Conservation (phyloP, 2,329 filamentous ascomycete species). For the Penicillium concentricum region DNA sequence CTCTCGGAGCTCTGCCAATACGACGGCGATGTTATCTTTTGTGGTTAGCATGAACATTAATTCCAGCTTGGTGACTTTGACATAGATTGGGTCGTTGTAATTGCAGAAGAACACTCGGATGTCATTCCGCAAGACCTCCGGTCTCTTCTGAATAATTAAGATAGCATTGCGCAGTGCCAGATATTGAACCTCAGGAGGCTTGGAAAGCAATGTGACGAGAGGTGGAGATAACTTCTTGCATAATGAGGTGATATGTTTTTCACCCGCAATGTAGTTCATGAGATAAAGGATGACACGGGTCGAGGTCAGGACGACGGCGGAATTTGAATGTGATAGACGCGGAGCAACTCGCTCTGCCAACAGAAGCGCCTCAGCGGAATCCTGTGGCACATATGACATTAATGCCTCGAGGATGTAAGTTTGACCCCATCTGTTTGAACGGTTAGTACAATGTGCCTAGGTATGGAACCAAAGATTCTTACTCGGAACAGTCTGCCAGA, state of each 20-base stretch:
- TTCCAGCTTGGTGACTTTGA: conserved; percentile 98
- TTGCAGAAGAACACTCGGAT: conserved; percentile 99
- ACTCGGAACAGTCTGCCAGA: conserved; percentile 94
- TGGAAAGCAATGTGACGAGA: conserved; percentile 88
- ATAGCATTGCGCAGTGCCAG: conserved; percentile 90
- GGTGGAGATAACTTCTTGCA: conserved; percentile 94
- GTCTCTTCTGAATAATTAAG: conserved; percentile 85
- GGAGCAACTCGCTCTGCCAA: conserved; percentile 92
- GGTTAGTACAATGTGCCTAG: conserved; percentile 10
- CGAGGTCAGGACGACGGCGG: conserved; percentile 91
- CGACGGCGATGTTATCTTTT: conserved; percentile 92
- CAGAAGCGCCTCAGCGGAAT: conserved; percentile 80
- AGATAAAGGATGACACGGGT: conserved; percentile 95
- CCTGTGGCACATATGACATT: conserved; percentile 96
- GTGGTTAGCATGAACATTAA: conserved; percentile 98
- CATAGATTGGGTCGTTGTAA: conserved; percentile 99
- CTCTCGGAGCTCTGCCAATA: conserved; percentile 89
- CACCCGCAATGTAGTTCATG: conserved; percentile 96
- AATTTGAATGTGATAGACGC: conserved; percentile 95
- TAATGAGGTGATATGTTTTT: conserved; percentile 80
- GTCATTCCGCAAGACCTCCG: conserved; percentile 91
- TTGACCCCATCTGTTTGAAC: conserved; percentile 77
- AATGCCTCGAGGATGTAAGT: conserved; percentile 97
- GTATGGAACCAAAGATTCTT: conserved; percentile 40
- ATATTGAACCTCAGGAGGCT: conserved; percentile 98